Evolutionary conservation across 2,329 filamentous ascomycete species (phyloP).

Genomic region (Penicillium nordicum): DNA sequence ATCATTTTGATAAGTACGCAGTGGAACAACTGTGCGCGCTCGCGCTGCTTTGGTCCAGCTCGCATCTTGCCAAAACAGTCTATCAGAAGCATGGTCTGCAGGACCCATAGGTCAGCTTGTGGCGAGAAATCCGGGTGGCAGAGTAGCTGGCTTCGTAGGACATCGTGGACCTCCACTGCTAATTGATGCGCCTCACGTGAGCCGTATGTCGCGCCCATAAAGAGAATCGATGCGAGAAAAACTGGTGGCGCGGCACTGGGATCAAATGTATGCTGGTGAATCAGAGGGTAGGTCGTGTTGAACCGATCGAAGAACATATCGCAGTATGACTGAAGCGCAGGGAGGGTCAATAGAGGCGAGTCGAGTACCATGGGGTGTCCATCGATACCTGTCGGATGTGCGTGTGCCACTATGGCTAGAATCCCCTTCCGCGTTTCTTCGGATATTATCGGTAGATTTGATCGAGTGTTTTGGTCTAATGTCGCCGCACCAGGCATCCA

Average conservation of each 20-base stretch:
- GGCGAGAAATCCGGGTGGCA: conserved; percentile 56
- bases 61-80: conserved; percentile 64
- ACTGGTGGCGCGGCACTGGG: conserved; percentile 50
- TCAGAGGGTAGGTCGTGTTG: conserved; percentile 58
- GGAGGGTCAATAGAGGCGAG: conserved; percentile 51
- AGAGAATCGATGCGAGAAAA: conserved; percentile 53
- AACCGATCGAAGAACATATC: conserved; percentile 61
- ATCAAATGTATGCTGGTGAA: conserved; percentile 58
- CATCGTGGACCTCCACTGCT: conserved; percentile 61
- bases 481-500: conserved; percentile 27
- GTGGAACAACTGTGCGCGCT: conserved; percentile 61
- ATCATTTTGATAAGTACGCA: conserved; percentile 55
- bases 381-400: conserved; percentile 49
- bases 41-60: conserved; percentile 61
- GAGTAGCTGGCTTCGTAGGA: conserved; percentile 58
- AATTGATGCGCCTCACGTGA: conserved; percentile 58
- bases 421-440: conserved; percentile 40
- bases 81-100: conserved; percentile 60
- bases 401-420: conserved; percentile 51
- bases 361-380: conserved; percentile 47
- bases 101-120: conserved; percentile 58
- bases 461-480: conserved; percentile 6
- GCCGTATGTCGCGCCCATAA: conserved; percentile 61
- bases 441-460: conserved; percentile 24
- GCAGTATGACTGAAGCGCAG: conserved; percentile 54